Base-by-base conservation (phyloP, 306 rosid species). In the Gillenia trifoliata region DNA sequence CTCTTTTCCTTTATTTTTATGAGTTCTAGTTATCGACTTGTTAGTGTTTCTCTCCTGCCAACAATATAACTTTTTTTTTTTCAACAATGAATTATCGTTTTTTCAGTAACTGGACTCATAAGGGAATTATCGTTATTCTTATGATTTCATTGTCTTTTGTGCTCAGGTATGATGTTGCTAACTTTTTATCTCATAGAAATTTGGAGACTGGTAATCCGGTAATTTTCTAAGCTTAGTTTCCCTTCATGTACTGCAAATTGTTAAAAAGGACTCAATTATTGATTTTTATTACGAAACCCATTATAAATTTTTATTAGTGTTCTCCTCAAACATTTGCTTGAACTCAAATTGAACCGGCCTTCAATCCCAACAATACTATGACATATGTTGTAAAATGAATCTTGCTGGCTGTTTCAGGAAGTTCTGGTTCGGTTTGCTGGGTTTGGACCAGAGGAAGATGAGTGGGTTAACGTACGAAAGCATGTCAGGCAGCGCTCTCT, bases 381-480 rank as follows among this genome's bases (percentile, higher is more conserved):
- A 11, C 20, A 41, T 11, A 17, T 41, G 13, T 41, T 57, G 40
- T 72, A 33, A 19, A 57, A 62, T 55, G 67, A 72, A 57, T 72
- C 43, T 66, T 80, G 64, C 76, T 81, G 68, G 68, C n/a, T 73
- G 57, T 82, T 81, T 81, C 81, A 95, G 99, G 99, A 92, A 76
- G 98, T 90, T 34, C 84, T 92, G 65, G 92, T 95, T 33, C 84
- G 97, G 23, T 95, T 95, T 89, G 69, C 96, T 77, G 99, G 99
- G 75, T 95, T 95, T 80, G 98, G 99, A 80, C 78, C 93, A 0
- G 99, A 95, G 77, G 99, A 95, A 80, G 99, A 95, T 79, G 99
- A 95, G 86, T 95, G 99, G 99, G 74, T 89, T 79, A 95, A 92
- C 78, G 80, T 95, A 29, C 86, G 83, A 78, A 90, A 80, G 79